phyloP scores from a whole-genome alignment of 1,139 yeast species.

The Kurtzmaniella natalensis region DNA sequence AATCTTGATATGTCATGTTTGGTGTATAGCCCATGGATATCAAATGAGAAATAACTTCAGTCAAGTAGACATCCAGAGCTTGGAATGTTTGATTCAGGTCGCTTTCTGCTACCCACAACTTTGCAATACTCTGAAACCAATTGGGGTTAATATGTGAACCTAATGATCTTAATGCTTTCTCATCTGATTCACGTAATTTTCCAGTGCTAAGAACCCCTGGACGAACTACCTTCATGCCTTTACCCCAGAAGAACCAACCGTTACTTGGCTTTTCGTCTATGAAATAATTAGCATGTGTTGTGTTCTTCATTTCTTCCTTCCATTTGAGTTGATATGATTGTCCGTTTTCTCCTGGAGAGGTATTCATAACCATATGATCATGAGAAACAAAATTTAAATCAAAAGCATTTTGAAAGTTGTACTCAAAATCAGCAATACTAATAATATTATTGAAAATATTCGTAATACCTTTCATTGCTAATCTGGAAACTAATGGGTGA shows the following conservation, averaged over 20 bases:
- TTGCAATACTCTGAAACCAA: slow-evolving; percentile 56
- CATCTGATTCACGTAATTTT: slow-evolving; percentile 27
- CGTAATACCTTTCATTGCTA: slow-evolving; percentile 61
- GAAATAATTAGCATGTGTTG: slow-evolving; percentile 45
- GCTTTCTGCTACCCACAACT: slow-evolving; percentile 58
- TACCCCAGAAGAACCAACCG: slow-evolving; percentile 85
- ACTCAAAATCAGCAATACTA: slow-evolving; percentile 49
- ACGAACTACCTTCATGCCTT: slow-evolving; percentile 44
- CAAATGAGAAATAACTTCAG: slow-evolving; percentile 42
- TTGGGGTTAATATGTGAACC: slow-evolving; percentile 45
- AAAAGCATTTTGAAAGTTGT: slow-evolving; percentile 45
- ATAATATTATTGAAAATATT: slow-evolving; percentile 51
- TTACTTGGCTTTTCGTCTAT: slow-evolving; percentile 52
- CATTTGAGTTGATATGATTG: slow-evolving; percentile 41
- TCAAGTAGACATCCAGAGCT: slow-evolving; percentile 54
- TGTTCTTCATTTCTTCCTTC: slow-evolving; percentile 50
- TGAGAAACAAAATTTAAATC: slow-evolving; percentile 37
- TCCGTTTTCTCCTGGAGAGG: slow-evolving; percentile 22
- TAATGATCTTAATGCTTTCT: slow-evolving; percentile 36
- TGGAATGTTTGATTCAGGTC: slow-evolving; percentile 61
- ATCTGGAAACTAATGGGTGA: slow-evolving; percentile 69
- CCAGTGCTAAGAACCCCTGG: slow-evolving; percentile 11
- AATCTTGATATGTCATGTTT: slow-evolving; percentile 35
- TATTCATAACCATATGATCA: slow-evolving; percentile 39
- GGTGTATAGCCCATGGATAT: slow-evolving; percentile 38